These are phyloP conservation scores for Carex arenaria DNA, from an alignment of 202 grass and related monocot genomes.

Conservation along the genomic window DNA sequence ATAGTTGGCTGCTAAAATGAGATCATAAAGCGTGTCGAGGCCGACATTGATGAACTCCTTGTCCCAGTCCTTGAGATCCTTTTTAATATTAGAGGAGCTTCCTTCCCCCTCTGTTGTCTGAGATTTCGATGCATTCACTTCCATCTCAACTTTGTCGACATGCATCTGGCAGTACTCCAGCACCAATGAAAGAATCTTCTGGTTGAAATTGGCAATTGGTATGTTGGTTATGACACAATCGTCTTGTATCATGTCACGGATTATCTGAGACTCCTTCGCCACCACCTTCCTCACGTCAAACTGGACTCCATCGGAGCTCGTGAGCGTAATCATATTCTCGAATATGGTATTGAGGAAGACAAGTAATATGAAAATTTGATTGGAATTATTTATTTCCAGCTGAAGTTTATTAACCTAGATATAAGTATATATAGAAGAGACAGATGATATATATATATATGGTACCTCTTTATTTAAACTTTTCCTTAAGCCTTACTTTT, in stretches of 20 bases:
- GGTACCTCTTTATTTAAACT: no score
- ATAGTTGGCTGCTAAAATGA: not conserved
- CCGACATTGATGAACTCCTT: not conserved
- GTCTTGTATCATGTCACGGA: not conserved
- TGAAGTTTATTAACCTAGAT: not conserved
- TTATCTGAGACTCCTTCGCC: not conserved
- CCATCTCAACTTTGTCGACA: not conserved
- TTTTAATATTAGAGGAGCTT: not conserved
- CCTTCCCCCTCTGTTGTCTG: not conserved
- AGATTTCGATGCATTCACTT: not conserved
- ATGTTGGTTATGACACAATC: not conserved
- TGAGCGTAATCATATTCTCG: not conserved
- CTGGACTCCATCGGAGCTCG: not conserved
- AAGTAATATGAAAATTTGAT: not conserved
- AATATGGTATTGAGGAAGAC: not conserved
- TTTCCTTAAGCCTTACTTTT: no score
- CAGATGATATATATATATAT: no score
- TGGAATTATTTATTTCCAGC: not conserved
- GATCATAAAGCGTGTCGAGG: not conserved
- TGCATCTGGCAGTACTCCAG: not conserved
- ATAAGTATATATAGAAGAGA: no score
- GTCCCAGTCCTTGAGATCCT: not conserved
- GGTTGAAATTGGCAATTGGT: not conserved
- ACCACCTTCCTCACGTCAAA: not conserved
- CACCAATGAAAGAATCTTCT: not conserved